These are phyloP conservation scores for Macrocybe gigantea DNA, from an alignment of 768 basidiomycete species.

Conservation along the genomic window DNA sequence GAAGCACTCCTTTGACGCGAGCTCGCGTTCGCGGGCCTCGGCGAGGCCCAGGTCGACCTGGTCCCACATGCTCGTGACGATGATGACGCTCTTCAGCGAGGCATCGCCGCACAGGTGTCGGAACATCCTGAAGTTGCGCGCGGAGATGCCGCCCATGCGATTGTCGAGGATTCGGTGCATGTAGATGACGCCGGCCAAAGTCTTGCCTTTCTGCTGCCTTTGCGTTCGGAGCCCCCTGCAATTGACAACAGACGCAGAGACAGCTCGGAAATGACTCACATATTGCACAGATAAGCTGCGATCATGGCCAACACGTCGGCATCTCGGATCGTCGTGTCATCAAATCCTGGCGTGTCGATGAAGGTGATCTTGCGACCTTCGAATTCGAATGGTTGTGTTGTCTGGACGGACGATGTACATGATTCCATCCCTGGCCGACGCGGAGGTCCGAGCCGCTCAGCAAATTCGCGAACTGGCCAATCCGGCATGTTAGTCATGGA, in stretches of 20 bases:
- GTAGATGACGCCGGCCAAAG: constrained; percentile 48
- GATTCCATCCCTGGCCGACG: constrained; percentile 44
- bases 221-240: not conserved
- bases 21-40: constrained; percentile 38
- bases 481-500: not conserved
- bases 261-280: constrained; percentile 16
- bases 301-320: constrained; percentile 45
- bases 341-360: constrained; percentile 59
- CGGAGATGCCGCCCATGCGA: constrained; percentile 29
- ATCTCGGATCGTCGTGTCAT: constrained; percentile 44
- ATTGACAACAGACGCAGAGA: not conserved
- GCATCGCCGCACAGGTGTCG: constrained; percentile 6
- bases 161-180: constrained; percentile 50
- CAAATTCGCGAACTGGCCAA: constrained; percentile 46
- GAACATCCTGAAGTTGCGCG: constrained; percentile 10
- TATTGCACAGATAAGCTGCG: constrained; percentile 29
- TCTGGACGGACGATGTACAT: constrained; percentile 42
- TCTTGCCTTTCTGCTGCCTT: constrained; percentile 28
- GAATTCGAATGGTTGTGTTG: constrained; percentile 34
- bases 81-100: constrained; percentile 6
- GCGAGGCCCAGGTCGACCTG: constrained; percentile 4
- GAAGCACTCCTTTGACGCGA: constrained; percentile 33
- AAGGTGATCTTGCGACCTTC: constrained; percentile 36
- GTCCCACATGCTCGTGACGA: constrained; percentile 9
- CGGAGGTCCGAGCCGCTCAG: constrained; percentile 42